Evolutionary conservation across 352 stramenopile genomes (phyloP).

Genomic region (Pythium utonaiense): DNA sequence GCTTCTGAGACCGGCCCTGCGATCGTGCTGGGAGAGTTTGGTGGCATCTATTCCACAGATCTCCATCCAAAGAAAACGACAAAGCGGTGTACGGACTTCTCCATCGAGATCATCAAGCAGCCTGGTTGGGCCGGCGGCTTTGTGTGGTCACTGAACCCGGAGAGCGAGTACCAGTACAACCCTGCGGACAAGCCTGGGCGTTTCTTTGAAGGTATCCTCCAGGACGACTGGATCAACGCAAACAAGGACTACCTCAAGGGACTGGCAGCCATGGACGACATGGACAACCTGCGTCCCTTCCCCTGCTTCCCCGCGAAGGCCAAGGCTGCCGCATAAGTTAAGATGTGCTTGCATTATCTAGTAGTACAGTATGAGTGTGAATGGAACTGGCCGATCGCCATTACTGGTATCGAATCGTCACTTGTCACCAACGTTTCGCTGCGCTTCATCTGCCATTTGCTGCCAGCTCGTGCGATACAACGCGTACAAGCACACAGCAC

Average conservation of each 20-base stretch:
- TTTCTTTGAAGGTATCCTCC: conserved; percentile 66
- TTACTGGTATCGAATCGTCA: no score
- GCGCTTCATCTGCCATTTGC: conserved; percentile 50
- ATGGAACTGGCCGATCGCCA: neutral
- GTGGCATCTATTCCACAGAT: conserved; percentile 69
- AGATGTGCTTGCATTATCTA: neutral
- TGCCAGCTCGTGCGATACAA: conserved; percentile 58
- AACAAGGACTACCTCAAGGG: conserved; percentile 64
- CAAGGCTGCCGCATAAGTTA: neutral
- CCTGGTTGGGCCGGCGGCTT: conserved; percentile 60
- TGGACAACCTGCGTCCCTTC: conserved; percentile 57
- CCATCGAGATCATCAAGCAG: conserved; percentile 59
- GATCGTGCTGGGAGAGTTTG: conserved; percentile 75
- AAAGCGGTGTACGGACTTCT: conserved; percentile 69
- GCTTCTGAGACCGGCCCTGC: conserved; percentile 43
- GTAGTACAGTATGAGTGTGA: neutral
- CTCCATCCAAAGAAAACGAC: conserved; percentile 64
- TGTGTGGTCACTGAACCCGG: conserved; percentile 83
- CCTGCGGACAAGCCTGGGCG: conserved; percentile 44
- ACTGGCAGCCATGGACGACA: conserved; percentile 57
- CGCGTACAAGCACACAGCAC: conserved; percentile 54
- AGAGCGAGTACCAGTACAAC: conserved; percentile 78
- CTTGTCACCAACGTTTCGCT: no score
- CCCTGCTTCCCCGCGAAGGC: conserved; percentile 48
- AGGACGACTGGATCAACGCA: conserved; percentile 69